Evolutionary conservation across 208 protist genomes (phyloP).

Genomic region (Trichomonas vaginalis): DNA sequence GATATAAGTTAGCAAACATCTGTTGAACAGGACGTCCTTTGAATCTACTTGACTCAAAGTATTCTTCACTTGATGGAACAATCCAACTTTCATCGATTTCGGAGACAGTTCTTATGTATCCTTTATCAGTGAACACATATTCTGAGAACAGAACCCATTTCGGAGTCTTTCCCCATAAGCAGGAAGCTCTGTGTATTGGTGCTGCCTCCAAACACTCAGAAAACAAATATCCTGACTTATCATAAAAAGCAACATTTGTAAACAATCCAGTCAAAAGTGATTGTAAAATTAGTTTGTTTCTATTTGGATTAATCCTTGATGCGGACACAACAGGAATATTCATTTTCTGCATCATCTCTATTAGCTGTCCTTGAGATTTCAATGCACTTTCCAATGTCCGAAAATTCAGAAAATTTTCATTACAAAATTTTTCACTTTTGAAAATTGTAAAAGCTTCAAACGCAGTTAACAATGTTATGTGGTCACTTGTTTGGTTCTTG

Average conservation of each 20-base stretch:
- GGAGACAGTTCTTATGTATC: not conserved
- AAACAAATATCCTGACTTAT: not conserved
- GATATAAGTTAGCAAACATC: not conserved
- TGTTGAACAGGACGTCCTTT: not conserved
- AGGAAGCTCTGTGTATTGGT: not conserved
- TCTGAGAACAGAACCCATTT: not conserved
- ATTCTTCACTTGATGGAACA: not conserved
- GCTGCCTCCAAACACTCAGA: not conserved
- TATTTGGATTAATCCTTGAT: not conserved
- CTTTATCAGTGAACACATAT: not conserved
- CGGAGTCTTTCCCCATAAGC: not conserved
- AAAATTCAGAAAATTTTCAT: slow-evolving; percentile 10
- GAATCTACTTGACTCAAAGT: not conserved
- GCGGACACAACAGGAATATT: not conserved
- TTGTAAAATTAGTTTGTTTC: not conserved
- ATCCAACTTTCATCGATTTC: not conserved
- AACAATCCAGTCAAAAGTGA: not conserved
- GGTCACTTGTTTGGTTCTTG: not conserved
- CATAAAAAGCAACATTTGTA: not conserved
- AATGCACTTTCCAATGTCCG: not conserved
- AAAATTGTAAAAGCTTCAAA: not conserved
- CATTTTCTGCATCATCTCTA: not conserved
- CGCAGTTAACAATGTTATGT: not conserved
- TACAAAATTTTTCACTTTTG: not conserved
- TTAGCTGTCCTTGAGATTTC: not conserved